A percentile compares a stretch with the other conserved stretches of the same genome.
Conservation (phyloP, 495 filamentous ascomycete genomes). For the Echria macrotheca region DNA sequence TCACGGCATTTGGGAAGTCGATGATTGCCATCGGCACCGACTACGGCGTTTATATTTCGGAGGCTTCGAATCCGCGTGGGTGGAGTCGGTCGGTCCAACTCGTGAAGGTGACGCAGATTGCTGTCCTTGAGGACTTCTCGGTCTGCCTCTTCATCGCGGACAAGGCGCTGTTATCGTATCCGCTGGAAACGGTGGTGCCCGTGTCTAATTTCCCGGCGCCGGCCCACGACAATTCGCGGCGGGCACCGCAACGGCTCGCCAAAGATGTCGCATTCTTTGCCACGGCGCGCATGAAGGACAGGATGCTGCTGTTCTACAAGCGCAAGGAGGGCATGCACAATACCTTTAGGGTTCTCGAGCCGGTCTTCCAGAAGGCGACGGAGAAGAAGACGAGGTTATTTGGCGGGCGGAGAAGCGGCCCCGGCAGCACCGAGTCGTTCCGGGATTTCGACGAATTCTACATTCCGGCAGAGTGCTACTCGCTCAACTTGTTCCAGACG, state of each 20-base stretch:
- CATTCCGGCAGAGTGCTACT: conserved; percentile 92
- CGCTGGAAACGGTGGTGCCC: conserved; percentile 83
- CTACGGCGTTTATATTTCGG: conserved; percentile 83
- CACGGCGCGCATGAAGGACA: conserved; percentile 92
- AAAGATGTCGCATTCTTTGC: conserved; percentile 96
- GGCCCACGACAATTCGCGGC: conserved; percentile 57
- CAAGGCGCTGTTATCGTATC: conserved; percentile 87
- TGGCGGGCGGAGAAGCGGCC: conserved; percentile 41
- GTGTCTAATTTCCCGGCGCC: conserved; percentile 57
- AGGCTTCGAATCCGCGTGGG: conserved; percentile 76
- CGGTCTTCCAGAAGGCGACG: conserved; percentile 81
- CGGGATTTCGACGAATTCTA: conserved; percentile 98
- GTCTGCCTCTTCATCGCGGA: conserved; percentile 87
- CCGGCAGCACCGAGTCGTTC: conserved; percentile 88
- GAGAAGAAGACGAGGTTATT: conserved; percentile 71
- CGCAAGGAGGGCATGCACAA: conserved; percentile 86
- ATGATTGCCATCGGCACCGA: conserved; percentile 97
- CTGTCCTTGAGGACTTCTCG: conserved; percentile 92
- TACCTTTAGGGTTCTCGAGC: conserved; percentile 94
- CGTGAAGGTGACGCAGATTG: conserved; percentile 79
- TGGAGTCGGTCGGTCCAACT: conserved; percentile 80
- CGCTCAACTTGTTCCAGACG: conserved; percentile 91
- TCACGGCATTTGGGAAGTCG: conserved; percentile 71
- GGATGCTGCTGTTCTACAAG: conserved; percentile 91
- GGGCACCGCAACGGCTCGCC: conserved; percentile 86